Conservation (phyloP, 75 land plant species). For the Cryptomeria japonica region DNA sequence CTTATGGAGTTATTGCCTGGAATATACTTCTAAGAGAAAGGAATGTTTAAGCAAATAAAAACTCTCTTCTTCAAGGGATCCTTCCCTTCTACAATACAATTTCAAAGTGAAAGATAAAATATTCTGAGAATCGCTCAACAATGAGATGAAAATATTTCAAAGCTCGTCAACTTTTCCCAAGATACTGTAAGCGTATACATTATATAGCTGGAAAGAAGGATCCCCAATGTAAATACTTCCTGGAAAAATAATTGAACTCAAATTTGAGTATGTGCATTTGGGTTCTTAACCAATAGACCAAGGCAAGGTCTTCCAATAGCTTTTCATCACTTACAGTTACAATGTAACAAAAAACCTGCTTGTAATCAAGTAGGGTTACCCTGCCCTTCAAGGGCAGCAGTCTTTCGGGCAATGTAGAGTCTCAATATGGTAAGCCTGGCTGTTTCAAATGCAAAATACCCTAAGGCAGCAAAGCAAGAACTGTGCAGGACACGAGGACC, state of each 20-base stretch:
- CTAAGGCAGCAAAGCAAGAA: slow-evolving; percentile 87
- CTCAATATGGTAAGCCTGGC: slow-evolving; percentile 64
- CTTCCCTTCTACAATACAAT: background rate
- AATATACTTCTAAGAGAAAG: background rate
- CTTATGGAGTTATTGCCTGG: background rate
- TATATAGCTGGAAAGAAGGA: background rate
- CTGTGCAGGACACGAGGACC: slow-evolving; percentile 82
- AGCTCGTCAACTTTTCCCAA: background rate
- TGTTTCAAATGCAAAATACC: slow-evolving; percentile 90
- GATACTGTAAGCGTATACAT: background rate
- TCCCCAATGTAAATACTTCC: background rate
- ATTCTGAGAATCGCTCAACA: background rate
- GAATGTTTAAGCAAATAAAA: background rate
- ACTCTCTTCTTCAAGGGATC: background rate
- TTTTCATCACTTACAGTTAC: background rate
- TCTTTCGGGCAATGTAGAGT: slow-evolving; percentile 46
- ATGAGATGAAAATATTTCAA: background rate
- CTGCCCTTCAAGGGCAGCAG: background rate
- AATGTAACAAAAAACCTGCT: background rate
- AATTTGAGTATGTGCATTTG: background rate
- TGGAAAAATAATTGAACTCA: background rate
- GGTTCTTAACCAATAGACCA: background rate
- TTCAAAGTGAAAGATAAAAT: background rate
- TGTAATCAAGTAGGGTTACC: background rate
- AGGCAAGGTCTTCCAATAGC: background rate